Evolutionary conservation across 495 filamentous ascomycete species (phyloP).

Genomic region (Amphirosellinia nigrospora): DNA sequence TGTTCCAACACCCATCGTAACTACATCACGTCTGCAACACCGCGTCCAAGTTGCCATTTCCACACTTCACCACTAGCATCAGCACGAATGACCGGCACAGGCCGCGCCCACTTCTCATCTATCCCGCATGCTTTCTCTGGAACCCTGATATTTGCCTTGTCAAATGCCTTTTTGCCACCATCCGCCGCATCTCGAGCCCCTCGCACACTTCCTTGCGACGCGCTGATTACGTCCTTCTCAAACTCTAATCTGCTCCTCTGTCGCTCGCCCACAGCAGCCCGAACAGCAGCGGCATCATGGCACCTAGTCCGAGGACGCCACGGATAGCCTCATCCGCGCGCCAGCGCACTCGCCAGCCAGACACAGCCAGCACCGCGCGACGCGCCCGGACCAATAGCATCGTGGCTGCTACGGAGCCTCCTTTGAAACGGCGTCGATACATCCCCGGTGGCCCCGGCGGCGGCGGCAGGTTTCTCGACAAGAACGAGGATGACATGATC

Average conservation of each 20-base stretch:
- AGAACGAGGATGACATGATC: constrained; percentile 61
- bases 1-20: constrained; percentile 27
- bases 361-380: constrained; percentile 49
- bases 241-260: constrained; percentile 33
- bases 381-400: constrained; percentile 45
- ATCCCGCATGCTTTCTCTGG: background rate
- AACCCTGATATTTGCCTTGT: constrained; percentile 26
- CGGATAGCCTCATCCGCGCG: constrained; percentile 47
- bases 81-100: constrained; percentile 26
- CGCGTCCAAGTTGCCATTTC: constrained; percentile 19
- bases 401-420: constrained; percentile 57
- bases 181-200: constrained; percentile 36
- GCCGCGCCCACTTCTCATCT: background rate
- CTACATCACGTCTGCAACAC: constrained; percentile 28
- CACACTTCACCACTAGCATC: background rate
- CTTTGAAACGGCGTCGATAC: constrained; percentile 62
- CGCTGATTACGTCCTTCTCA: constrained; percentile 36
- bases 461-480: constrained; percentile 75
- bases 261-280: constrained; percentile 30
- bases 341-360: constrained; percentile 51
- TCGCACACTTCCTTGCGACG: constrained; percentile 43
- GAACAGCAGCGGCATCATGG: constrained; percentile 41
- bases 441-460: constrained; percentile 82
- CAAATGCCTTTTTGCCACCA: constrained; percentile 43
- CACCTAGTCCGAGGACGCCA: constrained; percentile 50